phyloP scores from a whole-genome alignment of 2,329 filamentous ascomycete species.

The Tolypocladium endophyticum region DNA sequence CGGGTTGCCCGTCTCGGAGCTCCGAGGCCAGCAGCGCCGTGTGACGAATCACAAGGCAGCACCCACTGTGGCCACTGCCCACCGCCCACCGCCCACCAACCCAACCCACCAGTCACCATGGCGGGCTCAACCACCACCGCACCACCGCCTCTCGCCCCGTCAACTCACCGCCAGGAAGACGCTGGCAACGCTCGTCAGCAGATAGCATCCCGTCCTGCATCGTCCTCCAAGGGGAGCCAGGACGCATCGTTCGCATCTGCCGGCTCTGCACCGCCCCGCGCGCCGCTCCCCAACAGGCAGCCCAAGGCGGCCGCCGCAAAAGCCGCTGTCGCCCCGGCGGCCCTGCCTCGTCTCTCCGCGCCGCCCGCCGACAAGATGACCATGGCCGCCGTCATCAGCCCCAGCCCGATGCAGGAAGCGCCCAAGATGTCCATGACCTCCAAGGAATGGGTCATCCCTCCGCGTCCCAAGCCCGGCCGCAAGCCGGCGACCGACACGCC shows the following conservation, averaged over 20 bases:
- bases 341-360: slow-evolving; percentile 19
- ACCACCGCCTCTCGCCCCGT: slow-evolving; percentile 9
- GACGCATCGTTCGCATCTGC: slow-evolving; percentile 2
- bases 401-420: slow-evolving; percentile 25
- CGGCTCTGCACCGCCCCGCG: slow-evolving; percentile 6
- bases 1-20: slow-evolving; percentile 11
- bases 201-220: neutral
- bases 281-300: slow-evolving; percentile 11
- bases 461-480: slow-evolving; percentile 77
- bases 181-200: neutral
- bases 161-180: slow-evolving; percentile 5
- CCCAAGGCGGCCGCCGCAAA: slow-evolving; percentile 10
- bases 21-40: slow-evolving; percentile 9
- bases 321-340: slow-evolving; percentile 14
- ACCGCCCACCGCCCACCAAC: slow-evolving; percentile 1
- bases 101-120: slow-evolving; percentile 11
- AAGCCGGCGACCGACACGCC: slow-evolving; percentile 92
- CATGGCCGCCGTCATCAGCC: slow-evolving; percentile 36
- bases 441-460: slow-evolving; percentile 79
- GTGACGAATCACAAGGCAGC: slow-evolving; percentile 4
- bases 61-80: slow-evolving; percentile 3
- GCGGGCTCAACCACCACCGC: slow-evolving; percentile 5
- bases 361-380: slow-evolving; percentile 32
- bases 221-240: neutral
- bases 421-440: slow-evolving; percentile 56